A percentile compares a stretch with the other conserved stretches of the same genome.
Conservation (phyloP, 345 rosid species). For the Cochlearia excelsa region DNA sequence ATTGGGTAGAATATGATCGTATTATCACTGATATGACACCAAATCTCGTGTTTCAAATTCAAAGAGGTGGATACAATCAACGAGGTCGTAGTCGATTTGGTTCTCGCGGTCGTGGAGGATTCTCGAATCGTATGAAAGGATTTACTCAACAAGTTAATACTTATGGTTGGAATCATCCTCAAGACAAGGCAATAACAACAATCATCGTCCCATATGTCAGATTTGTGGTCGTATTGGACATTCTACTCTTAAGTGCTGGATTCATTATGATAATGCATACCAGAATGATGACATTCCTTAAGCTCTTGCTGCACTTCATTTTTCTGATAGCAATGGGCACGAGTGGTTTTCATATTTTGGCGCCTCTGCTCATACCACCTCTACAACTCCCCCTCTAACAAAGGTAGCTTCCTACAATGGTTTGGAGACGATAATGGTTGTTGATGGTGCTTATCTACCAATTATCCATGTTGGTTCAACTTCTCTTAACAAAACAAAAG, state of each 20-base stretch:
- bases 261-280: neutral
- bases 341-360: neutral
- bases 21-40: no score
- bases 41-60: no score
- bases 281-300: neutral
- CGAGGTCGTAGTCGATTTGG: no score
- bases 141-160: neutral
- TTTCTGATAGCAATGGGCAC: accelerated
- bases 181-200: neutral
- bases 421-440: neutral
- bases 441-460: neutral
- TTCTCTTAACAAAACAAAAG: neutral
- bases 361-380: neutral
- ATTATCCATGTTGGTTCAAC: neutral
- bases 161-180: neutral
- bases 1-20: no score
- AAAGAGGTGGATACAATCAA: no score
- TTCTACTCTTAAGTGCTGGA: neutral
- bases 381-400: neutral
- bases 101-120: no score
- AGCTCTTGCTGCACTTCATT: neutral
- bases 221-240: neutral
- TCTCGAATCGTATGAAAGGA: neutral
- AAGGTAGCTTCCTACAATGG: neutral
- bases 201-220: neutral